Percentiles rank a stretch among this genome's conserved stretches.
phyloP scores from a whole-genome alignment of 2,329 filamentous ascomycete species.

The Claviceps fusiformis region DNA sequence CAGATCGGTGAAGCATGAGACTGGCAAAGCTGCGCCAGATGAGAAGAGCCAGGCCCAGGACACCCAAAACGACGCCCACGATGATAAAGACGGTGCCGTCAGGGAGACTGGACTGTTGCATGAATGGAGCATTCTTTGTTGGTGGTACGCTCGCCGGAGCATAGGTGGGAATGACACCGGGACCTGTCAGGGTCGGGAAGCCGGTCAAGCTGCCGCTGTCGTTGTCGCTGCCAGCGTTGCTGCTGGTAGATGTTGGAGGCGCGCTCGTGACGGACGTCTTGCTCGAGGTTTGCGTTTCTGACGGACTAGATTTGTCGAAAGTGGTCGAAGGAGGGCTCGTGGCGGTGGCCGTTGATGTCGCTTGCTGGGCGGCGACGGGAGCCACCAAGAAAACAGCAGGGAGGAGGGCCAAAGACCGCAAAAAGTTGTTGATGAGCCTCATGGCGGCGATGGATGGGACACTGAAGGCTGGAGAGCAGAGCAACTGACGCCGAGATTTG shows the following conservation, averaged over 20 bases:
- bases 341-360: conserved; percentile 1
- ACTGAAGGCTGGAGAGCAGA: no score
- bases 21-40: conserved; percentile 80
- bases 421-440: conserved; percentile 15
- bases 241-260: conserved; percentile 7
- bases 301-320: not conserved
- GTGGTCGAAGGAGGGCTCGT: conserved; percentile 6
- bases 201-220: conserved; percentile 14
- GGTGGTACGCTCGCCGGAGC: conserved; percentile 68
- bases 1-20: conserved; percentile 82
- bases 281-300: not conserved
- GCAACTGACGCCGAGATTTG: no score
- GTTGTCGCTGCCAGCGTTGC: no score
- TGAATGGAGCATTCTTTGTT: conserved; percentile 74
- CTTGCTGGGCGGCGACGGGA: conserved; percentile 19
- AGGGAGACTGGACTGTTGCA: conserved; percentile 73
- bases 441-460: conserved; percentile 7
- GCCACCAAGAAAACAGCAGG: conserved; percentile 15
- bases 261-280: conserved; percentile 10
- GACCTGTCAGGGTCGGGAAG: conserved; percentile 29
- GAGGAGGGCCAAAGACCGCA: conserved; percentile 14
- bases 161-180: conserved; percentile 37
- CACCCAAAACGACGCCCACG: conserved; percentile 76
- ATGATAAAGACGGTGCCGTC: conserved; percentile 95
- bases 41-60: conserved; percentile 68